A percentile compares a stretch with the other conserved stretches of the same genome.
Evolutionary conservation across 2,329 filamentous ascomycete species (phyloP).

Genomic region (Pseudopyrenochaeta lycopersici): DNA sequence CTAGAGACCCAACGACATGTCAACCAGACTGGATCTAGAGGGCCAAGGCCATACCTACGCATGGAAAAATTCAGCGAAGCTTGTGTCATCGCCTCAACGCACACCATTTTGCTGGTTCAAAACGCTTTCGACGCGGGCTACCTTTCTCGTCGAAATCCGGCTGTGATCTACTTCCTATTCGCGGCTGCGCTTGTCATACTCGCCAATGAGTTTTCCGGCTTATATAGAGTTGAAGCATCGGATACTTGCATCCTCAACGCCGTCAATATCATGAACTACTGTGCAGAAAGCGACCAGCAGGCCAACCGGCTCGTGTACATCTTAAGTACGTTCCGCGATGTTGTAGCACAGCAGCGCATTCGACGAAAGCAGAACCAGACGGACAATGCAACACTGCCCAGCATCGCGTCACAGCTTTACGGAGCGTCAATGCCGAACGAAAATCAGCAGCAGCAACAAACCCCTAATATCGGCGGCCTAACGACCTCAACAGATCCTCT

Average conservation of each 20-base stretch:
- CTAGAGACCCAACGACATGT: slow-evolving; percentile 50
- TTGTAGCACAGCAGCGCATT: slow-evolving; percentile 42
- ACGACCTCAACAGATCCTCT: slow-evolving; percentile 19
- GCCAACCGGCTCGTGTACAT: slow-evolving; percentile 51
- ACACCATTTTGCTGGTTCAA: slow-evolving; percentile 52
- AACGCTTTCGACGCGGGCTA: slow-evolving; percentile 53
- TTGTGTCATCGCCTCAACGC: slow-evolving; percentile 53
- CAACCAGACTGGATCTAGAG: slow-evolving; percentile 34
- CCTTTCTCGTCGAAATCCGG: slow-evolving; percentile 50
- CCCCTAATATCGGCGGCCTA: slow-evolving; percentile 4
- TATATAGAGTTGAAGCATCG: slow-evolving; percentile 45
- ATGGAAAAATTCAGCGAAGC: slow-evolving; percentile 61
- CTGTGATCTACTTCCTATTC: slow-evolving; percentile 54
- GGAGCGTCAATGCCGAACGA: slow-evolving; percentile 27
- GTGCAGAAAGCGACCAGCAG: slow-evolving; percentile 51
- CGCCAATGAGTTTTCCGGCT: slow-evolving; percentile 50
- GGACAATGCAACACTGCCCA: slow-evolving; percentile 36
- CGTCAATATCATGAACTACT: slow-evolving; percentile 52
- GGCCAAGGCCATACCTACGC: slow-evolving; percentile 40
- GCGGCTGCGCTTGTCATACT: slow-evolving; percentile 52
- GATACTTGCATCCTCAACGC: slow-evolving; percentile 50
- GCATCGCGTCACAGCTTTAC: slow-evolving; percentile 46
- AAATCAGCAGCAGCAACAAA: slow-evolving; percentile 18
- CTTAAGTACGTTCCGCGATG: slow-evolving; percentile 49
- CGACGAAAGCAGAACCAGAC: slow-evolving; percentile 35